Base-by-base conservation (phyloP, 2,329 filamentous ascomycete genomes). In the Eurotiales sp. region DNA sequence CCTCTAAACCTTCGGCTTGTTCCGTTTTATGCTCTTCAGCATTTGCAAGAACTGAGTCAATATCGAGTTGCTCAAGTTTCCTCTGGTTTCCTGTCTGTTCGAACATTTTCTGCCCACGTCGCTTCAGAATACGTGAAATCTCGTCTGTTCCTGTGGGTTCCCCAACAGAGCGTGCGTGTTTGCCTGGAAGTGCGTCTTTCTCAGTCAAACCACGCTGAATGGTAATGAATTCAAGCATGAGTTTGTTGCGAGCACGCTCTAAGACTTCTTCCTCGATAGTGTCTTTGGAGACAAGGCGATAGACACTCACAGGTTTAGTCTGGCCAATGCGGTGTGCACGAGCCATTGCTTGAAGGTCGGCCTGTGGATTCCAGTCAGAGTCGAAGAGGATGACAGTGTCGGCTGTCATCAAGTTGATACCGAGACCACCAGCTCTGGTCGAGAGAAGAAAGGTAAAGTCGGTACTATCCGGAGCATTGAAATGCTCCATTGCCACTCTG, bases 101-200 rank as follows among this genome's bases (percentile, higher is more conserved):
- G 60, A 99, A 99, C 86, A 99, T 95, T 71, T 93, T 96, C 66
- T 96, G 93, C n/a, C 93, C 95, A 60, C 93, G 87, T 72, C 92
- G 90, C 75, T 97, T 97, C 64, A 99, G 81, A 53, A 99, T 95
- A 69, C 88, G 88, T 56, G 93, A 95, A 58, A 97, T 97, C 64
- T 96, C 93, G 58, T 96, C 92, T 1, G 89, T 89, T 2, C 90
- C 95, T 53, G 86, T 92, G 7, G 92, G 91, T 60, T 95, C 91
- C 50, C 86, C 86, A 30, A 77, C 70, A 79, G 83, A 78, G 75
- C 87, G 72, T 75, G 74, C 70, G 69, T 90, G 87, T 70, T 91
- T 89, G 61, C 86, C 86, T 59, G 90, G 84, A 63, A 96, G 83
- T 60, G 90, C 80, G 60, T 86, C 91, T 62, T 96, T 95, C 67